These are phyloP conservation scores for Kodamaea alishanica DNA, from an alignment of 1,139 yeast species.

Conservation along the genomic window DNA sequence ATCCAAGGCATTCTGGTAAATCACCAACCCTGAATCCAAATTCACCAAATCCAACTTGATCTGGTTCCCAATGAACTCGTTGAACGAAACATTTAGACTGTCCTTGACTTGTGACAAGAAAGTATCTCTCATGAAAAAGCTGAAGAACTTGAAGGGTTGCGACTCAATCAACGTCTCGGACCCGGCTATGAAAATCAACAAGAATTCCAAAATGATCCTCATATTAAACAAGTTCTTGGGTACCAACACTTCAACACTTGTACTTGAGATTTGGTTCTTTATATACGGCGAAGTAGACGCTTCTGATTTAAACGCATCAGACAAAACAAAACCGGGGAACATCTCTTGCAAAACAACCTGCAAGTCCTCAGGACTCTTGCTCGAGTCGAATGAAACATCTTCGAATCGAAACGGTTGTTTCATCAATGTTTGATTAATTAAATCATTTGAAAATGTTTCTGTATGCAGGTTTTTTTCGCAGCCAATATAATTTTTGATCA, in stretches of 20 bases:
- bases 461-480: conserved; percentile 14
- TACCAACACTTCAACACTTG: conserved; percentile 63
- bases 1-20: conserved; percentile 50
- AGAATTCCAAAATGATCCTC: conserved; percentile 65
- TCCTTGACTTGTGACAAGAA: conserved; percentile 65
- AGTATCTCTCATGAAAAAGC: conserved; percentile 55
- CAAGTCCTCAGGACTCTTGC: conserved; percentile 41
- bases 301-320: conserved; percentile 19
- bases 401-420: conserved; percentile 43
- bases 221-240: conserved; percentile 78
- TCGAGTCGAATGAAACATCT: conserved; percentile 37
- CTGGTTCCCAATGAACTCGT: conserved; percentile 27
- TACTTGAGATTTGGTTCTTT: conserved; percentile 51
- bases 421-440: neutral
- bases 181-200: conserved; percentile 54
- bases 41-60: conserved; percentile 14
- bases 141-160: neutral
- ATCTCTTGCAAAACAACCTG: conserved; percentile 49
- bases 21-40: conserved; percentile 7
- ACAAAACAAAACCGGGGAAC: conserved; percentile 58
- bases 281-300: conserved; percentile 47
- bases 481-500: conserved; percentile 56
- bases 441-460: neutral
- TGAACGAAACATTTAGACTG: conserved; percentile 41
- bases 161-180: conserved; percentile 27